These are phyloP conservation scores for Tetrapisispora nanseiensis DNA, from an alignment of 805 yeast genomes.

Conservation along the genomic window DNA sequence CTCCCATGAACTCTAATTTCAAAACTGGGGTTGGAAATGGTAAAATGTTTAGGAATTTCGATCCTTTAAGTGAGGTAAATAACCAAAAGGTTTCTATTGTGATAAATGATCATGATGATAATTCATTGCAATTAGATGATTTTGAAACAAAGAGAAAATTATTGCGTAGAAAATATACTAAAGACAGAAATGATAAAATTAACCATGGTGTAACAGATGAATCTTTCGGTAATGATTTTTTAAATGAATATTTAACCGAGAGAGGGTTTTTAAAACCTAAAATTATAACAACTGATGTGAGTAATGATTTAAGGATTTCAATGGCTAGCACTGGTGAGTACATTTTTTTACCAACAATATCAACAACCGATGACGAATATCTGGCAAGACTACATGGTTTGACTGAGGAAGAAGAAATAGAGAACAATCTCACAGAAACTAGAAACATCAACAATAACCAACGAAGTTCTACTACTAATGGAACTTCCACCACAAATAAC, in stretches of 20 bases:
- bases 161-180: not conserved
- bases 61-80: not conserved
- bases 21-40: no score
- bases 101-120: not conserved
- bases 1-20: not conserved
- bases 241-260: constrained; percentile 17
- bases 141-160: not conserved
- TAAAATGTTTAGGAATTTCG: not conserved
- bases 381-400: constrained; percentile 20
- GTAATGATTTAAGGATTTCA: constrained; percentile 14
- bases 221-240: constrained; percentile 6
- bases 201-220: not conserved
- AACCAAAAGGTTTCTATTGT: not conserved
- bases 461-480: not conserved
- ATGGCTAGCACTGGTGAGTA: constrained; percentile 30
- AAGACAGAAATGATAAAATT: not conserved
- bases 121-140: not conserved
- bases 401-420: constrained; percentile 1
- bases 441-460: not conserved
- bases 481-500: not conserved
- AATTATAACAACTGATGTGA: constrained; percentile 10
- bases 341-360: constrained; percentile 29
- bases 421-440: not conserved
- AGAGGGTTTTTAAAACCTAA: constrained; percentile 24
- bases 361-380: constrained; percentile 29